Percentiles rank a stretch among this genome's conserved stretches.
Evolutionary conservation across 371 early-diverging fungal genomes (phyloP).

Genomic region (Mucor racemosus): DNA sequence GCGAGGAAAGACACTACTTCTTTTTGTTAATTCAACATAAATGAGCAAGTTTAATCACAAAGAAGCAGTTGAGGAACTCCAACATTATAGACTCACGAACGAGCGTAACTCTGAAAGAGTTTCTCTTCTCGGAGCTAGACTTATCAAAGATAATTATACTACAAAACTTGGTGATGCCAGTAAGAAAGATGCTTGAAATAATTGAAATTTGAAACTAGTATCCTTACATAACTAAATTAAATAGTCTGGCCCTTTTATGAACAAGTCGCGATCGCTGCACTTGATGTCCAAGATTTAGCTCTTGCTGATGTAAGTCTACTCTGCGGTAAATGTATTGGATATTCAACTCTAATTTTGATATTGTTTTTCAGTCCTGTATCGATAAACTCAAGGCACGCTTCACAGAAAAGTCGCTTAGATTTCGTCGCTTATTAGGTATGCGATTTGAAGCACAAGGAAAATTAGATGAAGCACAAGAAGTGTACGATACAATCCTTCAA

Average conservation of each 20-base stretch:
- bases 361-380: conserved; percentile 53
- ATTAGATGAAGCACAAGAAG: conserved; percentile 61
- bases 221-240: too few species aligned
- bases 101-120: conserved; percentile 46
- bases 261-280: conserved; percentile 78
- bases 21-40: neutral
- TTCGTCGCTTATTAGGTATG: conserved; percentile 71
- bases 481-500: conserved; percentile 68
- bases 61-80: conserved; percentile 42
- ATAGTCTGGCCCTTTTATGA: conserved; percentile 82
- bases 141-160: conserved; percentile 43
- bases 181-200: neutral
- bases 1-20: neutral
- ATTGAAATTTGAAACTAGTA: too few species aligned
- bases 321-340: neutral
- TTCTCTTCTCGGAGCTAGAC: conserved; percentile 37
- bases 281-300: conserved; percentile 74
- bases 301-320: conserved; percentile 62
- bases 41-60: conserved; percentile 45
- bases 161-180: conserved; percentile 49
- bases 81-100: conserved; percentile 41
- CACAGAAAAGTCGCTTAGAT: conserved; percentile 68
- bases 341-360: neutral
- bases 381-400: conserved; percentile 64
- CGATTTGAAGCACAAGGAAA: conserved; percentile 75